These are phyloP conservation scores for Nakaseomyces nivariensis DNA, from an alignment of 1,139 yeast species.

Conservation along the genomic window DNA sequence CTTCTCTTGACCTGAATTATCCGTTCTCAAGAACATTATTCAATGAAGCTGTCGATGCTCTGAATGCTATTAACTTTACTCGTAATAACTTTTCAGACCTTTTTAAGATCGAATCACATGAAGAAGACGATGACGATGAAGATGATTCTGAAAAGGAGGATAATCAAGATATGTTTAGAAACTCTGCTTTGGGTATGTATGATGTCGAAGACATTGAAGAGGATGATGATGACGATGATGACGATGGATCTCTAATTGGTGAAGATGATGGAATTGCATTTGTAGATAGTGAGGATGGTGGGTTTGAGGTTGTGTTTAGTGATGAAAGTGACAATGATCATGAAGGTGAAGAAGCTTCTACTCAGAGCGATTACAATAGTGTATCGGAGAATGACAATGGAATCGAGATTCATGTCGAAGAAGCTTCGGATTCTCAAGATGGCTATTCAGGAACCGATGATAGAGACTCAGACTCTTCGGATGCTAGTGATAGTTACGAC, in stretches of 20 bases:
- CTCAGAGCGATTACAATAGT: slow-evolving; percentile 3
- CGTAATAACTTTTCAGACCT: slow-evolving; percentile 49
- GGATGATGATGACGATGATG: slow-evolving; percentile 39
- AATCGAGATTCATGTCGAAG: slow-evolving; percentile 6
- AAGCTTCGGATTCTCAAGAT: slow-evolving; percentile 16
- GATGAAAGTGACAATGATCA: slow-evolving; percentile 29
- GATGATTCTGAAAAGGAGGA: slow-evolving; percentile 64
- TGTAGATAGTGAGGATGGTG: slow-evolving; percentile 32
- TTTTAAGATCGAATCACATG: slow-evolving; percentile 47
- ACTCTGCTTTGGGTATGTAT: slow-evolving; percentile 90
- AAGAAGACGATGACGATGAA: slow-evolving; percentile 54
- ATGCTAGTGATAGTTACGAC: slow-evolving; percentile 26
- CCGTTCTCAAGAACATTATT: slow-evolving; percentile 56
- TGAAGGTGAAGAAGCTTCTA: slow-evolving; percentile 15
- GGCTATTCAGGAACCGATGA: slow-evolving; percentile 19
- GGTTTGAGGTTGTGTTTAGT: slow-evolving; percentile 36
- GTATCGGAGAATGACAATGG: slow-evolving; percentile 1
- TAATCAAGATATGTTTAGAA: slow-evolving; percentile 72
- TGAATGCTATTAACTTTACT: slow-evolving; percentile 52
- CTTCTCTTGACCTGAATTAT: slow-evolving; percentile 60
- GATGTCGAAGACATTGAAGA: slow-evolving; percentile 71
- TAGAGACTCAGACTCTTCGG: background rate
- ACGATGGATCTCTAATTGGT: slow-evolving; percentile 34
- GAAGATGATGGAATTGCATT: slow-evolving; percentile 32
- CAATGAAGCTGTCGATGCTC: slow-evolving; percentile 47